Conservation (phyloP, 495 filamentous ascomycete genomes). For the Trichocladium uniseriatum region DNA sequence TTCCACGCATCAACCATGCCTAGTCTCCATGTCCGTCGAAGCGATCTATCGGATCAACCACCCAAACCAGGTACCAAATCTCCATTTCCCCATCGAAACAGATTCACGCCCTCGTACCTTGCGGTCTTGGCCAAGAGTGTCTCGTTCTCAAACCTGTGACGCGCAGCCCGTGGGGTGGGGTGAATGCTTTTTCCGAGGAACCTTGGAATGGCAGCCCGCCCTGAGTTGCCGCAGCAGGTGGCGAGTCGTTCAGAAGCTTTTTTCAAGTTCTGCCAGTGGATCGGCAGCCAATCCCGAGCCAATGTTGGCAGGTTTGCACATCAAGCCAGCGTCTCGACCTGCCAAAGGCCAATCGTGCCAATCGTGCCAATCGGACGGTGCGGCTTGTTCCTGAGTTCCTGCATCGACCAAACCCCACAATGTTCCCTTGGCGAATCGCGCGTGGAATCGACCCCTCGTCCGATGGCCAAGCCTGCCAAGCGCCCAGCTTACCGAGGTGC, state of each 20-base stretch:
- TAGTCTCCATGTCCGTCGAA: neutral
- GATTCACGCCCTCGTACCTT: too few relatives aligned
- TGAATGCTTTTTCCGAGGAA: too few relatives aligned
- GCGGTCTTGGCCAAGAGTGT: neutral
- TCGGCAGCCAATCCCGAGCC: too few relatives aligned
- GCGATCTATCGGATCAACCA: neutral
- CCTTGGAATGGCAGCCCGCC: too few relatives aligned
- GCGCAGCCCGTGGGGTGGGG: neutral
- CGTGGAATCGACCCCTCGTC: neutral
- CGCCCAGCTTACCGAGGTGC: neutral
- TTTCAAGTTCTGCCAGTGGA: too few relatives aligned
- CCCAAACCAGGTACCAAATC: neutral
- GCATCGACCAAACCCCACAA: neutral
- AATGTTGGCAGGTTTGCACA: too few relatives aligned
- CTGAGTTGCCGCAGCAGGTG: too few relatives aligned
- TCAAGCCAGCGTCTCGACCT: too few relatives aligned
- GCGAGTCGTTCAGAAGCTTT: too few relatives aligned
- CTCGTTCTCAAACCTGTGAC: neutral
- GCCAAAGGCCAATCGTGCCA: too few relatives aligned
- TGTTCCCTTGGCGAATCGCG: neutral
- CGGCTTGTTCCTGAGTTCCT: neutral
- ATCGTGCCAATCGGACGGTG: neutral
- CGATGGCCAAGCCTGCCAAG: neutral
- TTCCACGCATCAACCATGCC: neutral
- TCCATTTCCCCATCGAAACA: neutral